Evolutionary conservation across 768 basidiomycete genomes (phyloP).

Genomic region (Hydnomerulius pinastri): DNA sequence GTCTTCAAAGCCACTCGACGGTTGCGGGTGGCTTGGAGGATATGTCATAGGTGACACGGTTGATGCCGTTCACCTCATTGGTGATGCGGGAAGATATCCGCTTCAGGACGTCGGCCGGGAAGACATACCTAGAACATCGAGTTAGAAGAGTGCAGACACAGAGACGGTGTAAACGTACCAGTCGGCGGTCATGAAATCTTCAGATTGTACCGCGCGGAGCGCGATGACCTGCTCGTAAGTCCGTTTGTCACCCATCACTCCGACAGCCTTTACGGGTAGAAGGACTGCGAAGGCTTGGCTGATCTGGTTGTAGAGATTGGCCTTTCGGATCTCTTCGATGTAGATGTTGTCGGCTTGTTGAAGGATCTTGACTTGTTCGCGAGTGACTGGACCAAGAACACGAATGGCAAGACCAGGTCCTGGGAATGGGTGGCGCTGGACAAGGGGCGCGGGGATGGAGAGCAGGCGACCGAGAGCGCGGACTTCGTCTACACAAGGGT

Average conservation of each 20-base stretch:
- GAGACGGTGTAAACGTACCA: conserved; percentile 55
- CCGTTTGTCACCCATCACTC: conserved; percentile 95
- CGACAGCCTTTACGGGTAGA: conserved; percentile 94
- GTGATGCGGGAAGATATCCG: conserved; percentile 96
- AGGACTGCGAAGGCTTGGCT: conserved; percentile 96
- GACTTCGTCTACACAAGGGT: conserved; percentile 76
- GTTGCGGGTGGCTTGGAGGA: conserved; percentile 94
- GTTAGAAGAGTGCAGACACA: conserved; percentile 16
- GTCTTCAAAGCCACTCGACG: conserved; percentile 50
- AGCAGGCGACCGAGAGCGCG: conserved; percentile 89
- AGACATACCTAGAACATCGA: conserved; percentile 75
- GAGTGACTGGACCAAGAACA: conserved; percentile 93
- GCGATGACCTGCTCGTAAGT: conserved; percentile 98
- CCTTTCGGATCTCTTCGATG: conserved; percentile 96
- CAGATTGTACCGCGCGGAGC: conserved; percentile 92
- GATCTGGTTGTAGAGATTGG: conserved; percentile 90
- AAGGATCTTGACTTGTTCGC: conserved; percentile 87
- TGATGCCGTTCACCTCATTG: conserved; percentile 96
- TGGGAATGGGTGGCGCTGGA: conserved; percentile 97
- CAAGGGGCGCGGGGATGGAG: conserved; percentile 87
- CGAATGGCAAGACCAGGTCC: conserved; percentile 98
- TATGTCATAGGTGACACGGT: conserved; percentile 94
- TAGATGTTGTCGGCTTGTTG: conserved; percentile 95
- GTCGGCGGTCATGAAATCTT: conserved; percentile 99
- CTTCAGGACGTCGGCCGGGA: conserved; percentile 86